phyloP scores from a whole-genome alignment of 768 basidiomycete genomes.

The Lactarius psammicola region DNA sequence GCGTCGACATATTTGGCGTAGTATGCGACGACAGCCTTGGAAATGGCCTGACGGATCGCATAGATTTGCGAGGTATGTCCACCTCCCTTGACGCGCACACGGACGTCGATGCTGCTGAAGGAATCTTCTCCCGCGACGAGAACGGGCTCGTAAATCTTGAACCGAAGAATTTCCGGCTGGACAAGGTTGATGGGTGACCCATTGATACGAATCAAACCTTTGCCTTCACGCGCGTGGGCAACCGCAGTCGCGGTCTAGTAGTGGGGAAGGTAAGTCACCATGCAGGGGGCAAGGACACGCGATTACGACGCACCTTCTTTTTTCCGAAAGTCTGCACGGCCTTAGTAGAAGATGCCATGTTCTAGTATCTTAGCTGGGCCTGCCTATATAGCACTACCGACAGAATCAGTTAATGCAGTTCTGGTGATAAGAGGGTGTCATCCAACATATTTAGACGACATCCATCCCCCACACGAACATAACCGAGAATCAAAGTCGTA shows the following conservation, averaged over 20 bases:
- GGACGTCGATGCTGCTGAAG: slow-evolving; percentile 87
- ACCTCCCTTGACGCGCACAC: slow-evolving; percentile 97
- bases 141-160: slow-evolving; percentile 98
- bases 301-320: slow-evolving; percentile 78
- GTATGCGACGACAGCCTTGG: slow-evolving; percentile 96
- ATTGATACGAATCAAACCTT: slow-evolving; percentile 94
- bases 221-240: slow-evolving; percentile 94
- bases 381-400: slow-evolving; percentile 29
- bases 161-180: slow-evolving; percentile 91
- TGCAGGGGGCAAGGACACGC: slow-evolving; percentile 12
- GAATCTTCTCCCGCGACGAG: slow-evolving; percentile 91
- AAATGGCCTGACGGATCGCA: slow-evolving; percentile 98
- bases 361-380: slow-evolving; percentile 33
- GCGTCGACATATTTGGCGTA: slow-evolving; percentile 99
- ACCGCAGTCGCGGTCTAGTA: slow-evolving; percentile 94
- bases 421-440: slow-evolving; percentile 33
- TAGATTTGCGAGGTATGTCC: slow-evolving; percentile 99
- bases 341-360: slow-evolving; percentile 74
- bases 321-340: slow-evolving; percentile 99
- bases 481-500: slow-evolving; percentile 4
- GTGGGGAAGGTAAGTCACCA: slow-evolving; percentile 12
- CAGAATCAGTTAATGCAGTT: slow-evolving; percentile 22
- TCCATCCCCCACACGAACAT: slow-evolving; percentile 39
- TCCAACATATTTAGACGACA: slow-evolving; percentile 38
- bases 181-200: slow-evolving; percentile 95